Evolutionary conservation across 2,329 filamentous ascomycete genomes (phyloP).

Genomic region (Conoideocrella luteorostrata): DNA sequence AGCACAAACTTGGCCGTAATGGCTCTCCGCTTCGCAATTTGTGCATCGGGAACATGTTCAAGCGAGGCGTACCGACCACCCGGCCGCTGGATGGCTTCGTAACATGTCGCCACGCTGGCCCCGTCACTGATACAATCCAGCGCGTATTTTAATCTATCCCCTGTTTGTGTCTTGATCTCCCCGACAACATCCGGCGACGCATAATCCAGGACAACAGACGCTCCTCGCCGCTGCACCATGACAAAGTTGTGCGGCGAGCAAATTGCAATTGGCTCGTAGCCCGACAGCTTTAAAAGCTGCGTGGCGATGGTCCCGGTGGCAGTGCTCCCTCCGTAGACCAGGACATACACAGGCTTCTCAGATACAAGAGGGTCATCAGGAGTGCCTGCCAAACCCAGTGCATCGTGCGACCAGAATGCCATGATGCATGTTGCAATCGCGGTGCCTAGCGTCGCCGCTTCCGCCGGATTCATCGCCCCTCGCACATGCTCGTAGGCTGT

Average conservation of each 20-base stretch:
- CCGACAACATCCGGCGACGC: background rate
- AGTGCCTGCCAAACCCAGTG: background rate
- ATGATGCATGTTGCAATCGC: background rate
- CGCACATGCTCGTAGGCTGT: too few species aligned
- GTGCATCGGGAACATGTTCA: constrained; percentile 17
- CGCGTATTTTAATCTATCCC: constrained; percentile 18
- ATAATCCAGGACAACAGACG: too few species aligned
- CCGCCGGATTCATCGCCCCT: too few species aligned
- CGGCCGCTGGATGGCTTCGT: constrained; percentile 18
- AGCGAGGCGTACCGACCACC: constrained; percentile 27
- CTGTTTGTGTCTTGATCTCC: too few species aligned
- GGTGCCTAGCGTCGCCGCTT: too few species aligned
- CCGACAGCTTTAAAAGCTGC: background rate
- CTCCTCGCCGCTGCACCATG: too few species aligned
- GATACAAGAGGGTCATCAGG: background rate
- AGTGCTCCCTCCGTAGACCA: background rate
- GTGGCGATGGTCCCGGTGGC: background rate
- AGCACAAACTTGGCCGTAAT: too few species aligned
- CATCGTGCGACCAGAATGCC: background rate
- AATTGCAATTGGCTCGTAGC: too few species aligned
- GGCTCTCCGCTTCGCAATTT: too few species aligned
- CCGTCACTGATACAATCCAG: constrained; percentile 25
- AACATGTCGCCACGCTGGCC: constrained; percentile 20
- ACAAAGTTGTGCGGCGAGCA: background rate
- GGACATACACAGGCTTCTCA: background rate